Percentiles rank a stretch among this genome's conserved stretches.
Evolutionary conservation across 345 rosid genomes (phyloP).

Genomic region (Iberis pinnata): DNA sequence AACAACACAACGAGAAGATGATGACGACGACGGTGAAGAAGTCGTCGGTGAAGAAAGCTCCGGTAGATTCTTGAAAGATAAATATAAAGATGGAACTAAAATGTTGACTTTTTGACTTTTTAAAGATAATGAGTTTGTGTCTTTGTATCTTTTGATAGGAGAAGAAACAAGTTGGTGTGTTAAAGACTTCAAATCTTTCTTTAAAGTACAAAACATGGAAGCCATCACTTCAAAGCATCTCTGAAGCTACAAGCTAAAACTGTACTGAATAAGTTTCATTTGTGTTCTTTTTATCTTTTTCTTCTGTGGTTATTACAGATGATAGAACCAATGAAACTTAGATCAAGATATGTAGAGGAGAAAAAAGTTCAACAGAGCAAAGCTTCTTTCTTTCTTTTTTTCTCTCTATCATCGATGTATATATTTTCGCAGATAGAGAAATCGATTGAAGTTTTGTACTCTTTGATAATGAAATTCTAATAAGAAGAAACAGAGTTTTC

Average conservation of each 20-base stretch:
- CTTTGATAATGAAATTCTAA: background rate
- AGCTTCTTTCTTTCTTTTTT: conserved; percentile 10
- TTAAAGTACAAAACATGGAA: conserved; percentile 60
- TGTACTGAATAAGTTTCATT: too few species aligned
- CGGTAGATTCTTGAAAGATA: conserved; percentile 18
- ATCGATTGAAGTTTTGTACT: conserved; percentile 22
- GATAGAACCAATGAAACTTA: conserved; percentile 4
- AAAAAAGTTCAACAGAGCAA: background rate
- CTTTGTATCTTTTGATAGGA: conserved; percentile 28
- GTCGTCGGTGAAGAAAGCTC: conserved; percentile 30
- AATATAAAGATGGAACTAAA: too few species aligned
- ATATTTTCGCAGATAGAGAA: conserved; percentile 28
- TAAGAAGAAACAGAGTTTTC: conserved; percentile 7
- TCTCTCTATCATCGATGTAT: conserved; percentile 28
- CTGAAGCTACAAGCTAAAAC: conserved; percentile 51
- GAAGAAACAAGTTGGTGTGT: conserved; percentile 34
- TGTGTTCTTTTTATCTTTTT: background rate
- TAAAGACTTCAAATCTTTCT: conserved; percentile 33
- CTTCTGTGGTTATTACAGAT: conserved; percentile 4
- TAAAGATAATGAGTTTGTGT: too few species aligned
- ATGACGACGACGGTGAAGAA: conserved; percentile 26
- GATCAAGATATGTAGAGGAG: conserved; percentile 16
- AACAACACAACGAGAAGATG: conserved; percentile 43
- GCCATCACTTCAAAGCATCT: conserved; percentile 77
- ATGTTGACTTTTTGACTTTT: too few species aligned